Conservation (phyloP, 208 protist species). For the Leptomonas pyrrhocoris region DNA sequence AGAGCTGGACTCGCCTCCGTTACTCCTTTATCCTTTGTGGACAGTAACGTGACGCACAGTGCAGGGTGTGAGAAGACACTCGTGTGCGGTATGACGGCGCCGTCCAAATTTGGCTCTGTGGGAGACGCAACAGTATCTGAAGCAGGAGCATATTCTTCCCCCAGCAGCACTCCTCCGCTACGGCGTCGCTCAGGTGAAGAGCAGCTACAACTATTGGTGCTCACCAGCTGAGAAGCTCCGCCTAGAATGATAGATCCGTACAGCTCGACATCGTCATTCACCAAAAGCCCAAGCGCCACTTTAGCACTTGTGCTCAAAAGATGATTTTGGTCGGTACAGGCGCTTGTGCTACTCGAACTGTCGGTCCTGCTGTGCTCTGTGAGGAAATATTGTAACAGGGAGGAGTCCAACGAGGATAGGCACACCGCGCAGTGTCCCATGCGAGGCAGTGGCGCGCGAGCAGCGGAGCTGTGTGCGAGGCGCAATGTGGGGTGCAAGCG, state of each 20-base stretch:
- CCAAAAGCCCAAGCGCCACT: neutral
- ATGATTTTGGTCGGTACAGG: neutral
- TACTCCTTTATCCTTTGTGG: neutral
- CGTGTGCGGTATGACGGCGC: constrained; percentile 2
- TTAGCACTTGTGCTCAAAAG: neutral
- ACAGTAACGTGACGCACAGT: constrained; percentile 32
- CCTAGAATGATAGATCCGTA: constrained; percentile 33
- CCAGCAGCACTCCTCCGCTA: neutral
- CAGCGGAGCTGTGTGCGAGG: constrained; percentile 5
- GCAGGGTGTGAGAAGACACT: constrained; percentile 31
- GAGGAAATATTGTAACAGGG: constrained; percentile 26
- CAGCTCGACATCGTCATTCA: constrained; percentile 13
- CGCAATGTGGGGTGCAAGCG: constrained; percentile 28
- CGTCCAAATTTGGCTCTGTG: constrained; percentile 14
- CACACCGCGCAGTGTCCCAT: constrained; percentile 38
- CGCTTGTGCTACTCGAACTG: neutral
- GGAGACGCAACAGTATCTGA: neutral
- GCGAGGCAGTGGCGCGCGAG: constrained; percentile 16
- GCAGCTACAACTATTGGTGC: neutral
- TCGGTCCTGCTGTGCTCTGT: constrained; percentile 11
- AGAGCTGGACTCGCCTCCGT: neutral
- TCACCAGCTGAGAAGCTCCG: constrained; percentile 23
- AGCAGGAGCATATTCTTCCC: neutral
- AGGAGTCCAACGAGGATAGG: constrained; percentile 13
- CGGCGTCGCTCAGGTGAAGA: neutral